Conservation (phyloP, 1,139 yeast species). For the Zygosaccharomyces sapae region DNA sequence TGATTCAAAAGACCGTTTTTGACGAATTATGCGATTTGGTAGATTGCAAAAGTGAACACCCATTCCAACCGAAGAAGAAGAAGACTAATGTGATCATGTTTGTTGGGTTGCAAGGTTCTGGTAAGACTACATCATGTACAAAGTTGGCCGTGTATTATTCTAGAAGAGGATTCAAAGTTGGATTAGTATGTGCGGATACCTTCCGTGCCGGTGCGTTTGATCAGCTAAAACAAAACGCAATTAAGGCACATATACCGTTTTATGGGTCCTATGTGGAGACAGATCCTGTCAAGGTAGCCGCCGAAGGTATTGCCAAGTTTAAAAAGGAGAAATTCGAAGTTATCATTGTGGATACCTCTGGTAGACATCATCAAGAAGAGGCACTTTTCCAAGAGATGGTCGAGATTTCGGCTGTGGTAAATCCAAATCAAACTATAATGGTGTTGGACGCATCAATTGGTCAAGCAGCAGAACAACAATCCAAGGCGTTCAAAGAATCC, state of each 20-base stretch:
- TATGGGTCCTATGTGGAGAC: conserved; percentile 95
- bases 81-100: conserved; percentile 79
- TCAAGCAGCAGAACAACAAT: conserved; percentile 96
- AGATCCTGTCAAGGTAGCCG: conserved; percentile 89
- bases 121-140: conserved; percentile 97
- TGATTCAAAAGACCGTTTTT: conserved; percentile 86
- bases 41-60: conserved; percentile 56
- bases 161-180: conserved; percentile 89
- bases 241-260: conserved; percentile 89
- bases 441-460: conserved; percentile 97
- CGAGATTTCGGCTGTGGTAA: conserved; percentile 79
- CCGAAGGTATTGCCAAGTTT: conserved; percentile 88
- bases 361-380: conserved; percentile 94
- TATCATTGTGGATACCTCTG: conserved; percentile 95
- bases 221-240: conserved; percentile 95
- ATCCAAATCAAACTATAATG: conserved; percentile 94
- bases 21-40: conserved; percentile 87
- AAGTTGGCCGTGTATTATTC: conserved; percentile 93
- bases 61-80: conserved; percentile 84
- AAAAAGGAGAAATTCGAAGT: conserved; percentile 88
- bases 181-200: conserved; percentile 97
- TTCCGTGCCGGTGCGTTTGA: conserved; percentile 99
- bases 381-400: conserved; percentile 92
- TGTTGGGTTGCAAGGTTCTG: conserved; percentile 98
- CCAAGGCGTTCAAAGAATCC: conserved; percentile 88